phyloP scores from a whole-genome alignment of 306 rosid genomes.

The Pterocarpus macrocarpus region DNA sequence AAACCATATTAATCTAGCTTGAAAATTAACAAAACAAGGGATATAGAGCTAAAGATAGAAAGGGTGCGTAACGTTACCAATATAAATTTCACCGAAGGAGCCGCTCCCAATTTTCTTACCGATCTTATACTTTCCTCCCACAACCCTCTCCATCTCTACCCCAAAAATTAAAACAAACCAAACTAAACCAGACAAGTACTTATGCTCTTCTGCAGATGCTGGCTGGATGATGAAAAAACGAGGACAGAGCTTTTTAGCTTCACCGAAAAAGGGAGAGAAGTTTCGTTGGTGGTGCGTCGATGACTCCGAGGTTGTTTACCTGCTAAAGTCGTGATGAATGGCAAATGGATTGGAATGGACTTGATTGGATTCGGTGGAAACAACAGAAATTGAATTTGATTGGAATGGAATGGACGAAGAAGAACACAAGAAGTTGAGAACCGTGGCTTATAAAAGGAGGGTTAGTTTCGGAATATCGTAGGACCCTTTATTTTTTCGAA shows the following conservation, averaged over 20 bases:
- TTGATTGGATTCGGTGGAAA: neutral
- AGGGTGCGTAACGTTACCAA: conserved; percentile 50
- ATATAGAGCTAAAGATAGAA: neutral
- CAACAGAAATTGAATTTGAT: neutral
- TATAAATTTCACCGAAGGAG: conserved; percentile 76
- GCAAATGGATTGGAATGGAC: neutral
- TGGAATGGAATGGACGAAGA: neutral
- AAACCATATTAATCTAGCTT: neutral
- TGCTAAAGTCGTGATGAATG: neutral
- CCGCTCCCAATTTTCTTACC: conserved; percentile 86
- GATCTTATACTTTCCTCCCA: conserved; percentile 70
- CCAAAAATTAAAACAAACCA: neutral
- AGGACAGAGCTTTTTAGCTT: neutral
- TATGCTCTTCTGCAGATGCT: neutral
- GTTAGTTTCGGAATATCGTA: conserved; percentile 20
- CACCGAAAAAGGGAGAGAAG: neutral
- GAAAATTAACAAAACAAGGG: neutral
- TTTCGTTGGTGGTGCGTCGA: neutral
- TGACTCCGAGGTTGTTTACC: neutral
- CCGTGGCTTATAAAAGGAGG: neutral
- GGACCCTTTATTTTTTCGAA: neutral
- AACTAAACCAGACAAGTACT: neutral
- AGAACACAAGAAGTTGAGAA: neutral
- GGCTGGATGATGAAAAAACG: neutral
- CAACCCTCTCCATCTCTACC: conserved; percentile 66